Conservation (phyloP, 305 asterid species). For the Fraxinus floribunda region DNA sequence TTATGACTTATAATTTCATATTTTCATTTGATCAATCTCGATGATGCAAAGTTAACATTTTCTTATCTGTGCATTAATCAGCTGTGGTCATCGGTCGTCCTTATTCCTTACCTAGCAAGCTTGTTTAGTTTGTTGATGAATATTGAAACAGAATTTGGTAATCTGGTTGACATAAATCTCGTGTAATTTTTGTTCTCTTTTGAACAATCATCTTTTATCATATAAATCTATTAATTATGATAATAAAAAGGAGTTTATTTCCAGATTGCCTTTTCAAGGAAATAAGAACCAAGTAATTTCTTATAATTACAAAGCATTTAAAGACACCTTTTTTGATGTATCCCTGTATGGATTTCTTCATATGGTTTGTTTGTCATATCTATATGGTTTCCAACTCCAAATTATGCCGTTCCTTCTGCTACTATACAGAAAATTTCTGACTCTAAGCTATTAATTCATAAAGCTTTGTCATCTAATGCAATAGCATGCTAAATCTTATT, state of each 20-base stretch:
- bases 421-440: not conserved
- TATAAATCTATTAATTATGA: not conserved
- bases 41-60: not conserved
- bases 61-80: not conserved
- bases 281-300: too few species aligned
- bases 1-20: not conserved
- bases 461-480: not conserved
- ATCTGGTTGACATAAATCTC: too few species aligned
- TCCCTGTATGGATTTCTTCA: too few species aligned
- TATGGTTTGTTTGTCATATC: too few species aligned
- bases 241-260: not conserved
- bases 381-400: too few species aligned
- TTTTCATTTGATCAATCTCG: not conserved
- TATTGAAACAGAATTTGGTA: not conserved
- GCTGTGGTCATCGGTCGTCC: not conserved
- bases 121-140: not conserved
- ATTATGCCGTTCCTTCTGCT: too few species aligned
- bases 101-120: not conserved
- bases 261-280: not conserved
- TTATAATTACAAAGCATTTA: too few species aligned
- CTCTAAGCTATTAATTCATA: not conserved
- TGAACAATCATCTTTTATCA: not conserved
- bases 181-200: not conserved
- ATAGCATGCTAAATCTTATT: not conserved
- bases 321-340: not conserved